phyloP scores from a whole-genome alignment of 2,329 filamentous ascomycete genomes.

The Zopfia rhizophila region DNA sequence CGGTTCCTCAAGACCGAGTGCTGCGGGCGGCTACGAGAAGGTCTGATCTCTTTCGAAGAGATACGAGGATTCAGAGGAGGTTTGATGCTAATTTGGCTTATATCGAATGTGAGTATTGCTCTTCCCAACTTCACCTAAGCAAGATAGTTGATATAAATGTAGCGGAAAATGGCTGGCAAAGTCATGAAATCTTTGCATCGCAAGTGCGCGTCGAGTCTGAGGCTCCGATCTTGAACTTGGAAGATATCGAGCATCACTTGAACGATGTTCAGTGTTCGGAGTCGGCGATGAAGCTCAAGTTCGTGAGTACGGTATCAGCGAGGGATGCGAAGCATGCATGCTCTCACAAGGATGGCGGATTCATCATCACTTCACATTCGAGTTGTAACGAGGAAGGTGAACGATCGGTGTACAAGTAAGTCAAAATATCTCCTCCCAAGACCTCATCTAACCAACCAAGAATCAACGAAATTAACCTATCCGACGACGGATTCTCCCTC shows the following conservation, averaged over 20 bases:
- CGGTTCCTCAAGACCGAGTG: conserved; percentile 27
- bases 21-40: conserved; percentile 45
- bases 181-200: conserved; percentile 44
- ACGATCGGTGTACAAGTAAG: conserved; percentile 46
- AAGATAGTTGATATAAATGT: conserved; percentile 2
- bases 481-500: conserved; percentile 37
- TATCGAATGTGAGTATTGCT: conserved; percentile 41
- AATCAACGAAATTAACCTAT: conserved; percentile 32
- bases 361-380: conserved; percentile 51
- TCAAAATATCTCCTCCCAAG: neutral
- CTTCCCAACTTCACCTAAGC: neutral
- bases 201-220: conserved; percentile 44
- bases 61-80: conserved; percentile 35
- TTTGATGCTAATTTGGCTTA: conserved; percentile 45
- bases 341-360: conserved; percentile 30
- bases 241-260: conserved; percentile 50
- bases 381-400: conserved; percentile 51
- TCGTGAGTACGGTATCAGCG: conserved; percentile 36
- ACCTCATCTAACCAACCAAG: conserved; percentile 21
- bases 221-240: conserved; percentile 45
- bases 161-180: conserved; percentile 37
- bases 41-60: conserved; percentile 36
- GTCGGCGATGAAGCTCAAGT: conserved; percentile 40
- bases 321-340: conserved; percentile 40
- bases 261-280: conserved; percentile 39